A percentile compares a stretch with the other conserved stretches of the same genome.
phyloP scores from a whole-genome alignment of 257 asterid species.

The Nicotiana otophora region DNA sequence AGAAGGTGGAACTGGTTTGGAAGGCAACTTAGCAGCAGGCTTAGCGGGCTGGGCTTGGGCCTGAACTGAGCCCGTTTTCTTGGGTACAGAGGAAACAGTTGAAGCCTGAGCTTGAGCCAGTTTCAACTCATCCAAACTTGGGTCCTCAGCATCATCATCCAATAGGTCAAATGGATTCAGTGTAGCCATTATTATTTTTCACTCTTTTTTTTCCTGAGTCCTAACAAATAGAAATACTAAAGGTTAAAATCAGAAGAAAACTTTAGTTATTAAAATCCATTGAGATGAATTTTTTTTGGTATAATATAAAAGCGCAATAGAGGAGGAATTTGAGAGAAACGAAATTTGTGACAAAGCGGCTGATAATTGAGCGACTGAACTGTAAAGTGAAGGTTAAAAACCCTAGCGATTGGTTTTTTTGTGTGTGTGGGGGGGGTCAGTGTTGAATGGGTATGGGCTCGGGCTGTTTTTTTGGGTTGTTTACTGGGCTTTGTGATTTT shows the following conservation, averaged over 20 bases:
- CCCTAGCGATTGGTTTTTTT: slow-evolving; percentile 18
- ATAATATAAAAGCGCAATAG: too few relatives aligned
- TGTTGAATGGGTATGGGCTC: neutral
- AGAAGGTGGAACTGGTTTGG: slow-evolving; percentile 60
- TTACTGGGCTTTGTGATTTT: neutral
- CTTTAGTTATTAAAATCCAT: slow-evolving; percentile 6
- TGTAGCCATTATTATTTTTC: slow-evolving; percentile 33
- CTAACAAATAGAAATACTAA: neutral
- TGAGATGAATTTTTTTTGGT: too few relatives aligned
- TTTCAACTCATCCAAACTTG: slow-evolving; percentile 16
- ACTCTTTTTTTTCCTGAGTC: neutral
- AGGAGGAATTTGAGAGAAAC: neutral
- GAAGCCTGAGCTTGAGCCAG: too few relatives aligned
- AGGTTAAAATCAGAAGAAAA: slow-evolving; percentile 17
- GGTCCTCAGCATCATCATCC: slow-evolving; percentile 67
- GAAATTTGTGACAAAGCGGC: slow-evolving; percentile 26
- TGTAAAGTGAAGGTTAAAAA: slow-evolving; percentile 17
- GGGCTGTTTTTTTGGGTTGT: neutral
- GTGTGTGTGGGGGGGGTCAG: neutral
- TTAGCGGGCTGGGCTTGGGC: slow-evolving; percentile 24
- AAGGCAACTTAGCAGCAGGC: slow-evolving; percentile 45
- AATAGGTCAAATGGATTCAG: slow-evolving; percentile 56
- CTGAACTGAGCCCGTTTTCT: slow-evolving; percentile 33
- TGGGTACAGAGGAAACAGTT: slow-evolving; percentile 18
- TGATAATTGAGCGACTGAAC: slow-evolving; percentile 1